Evolutionary conservation across 2,329 filamentous ascomycete species (phyloP), one percentile per base, ranked within the genome.

Genomic region (Penicillium sp.): DNA sequence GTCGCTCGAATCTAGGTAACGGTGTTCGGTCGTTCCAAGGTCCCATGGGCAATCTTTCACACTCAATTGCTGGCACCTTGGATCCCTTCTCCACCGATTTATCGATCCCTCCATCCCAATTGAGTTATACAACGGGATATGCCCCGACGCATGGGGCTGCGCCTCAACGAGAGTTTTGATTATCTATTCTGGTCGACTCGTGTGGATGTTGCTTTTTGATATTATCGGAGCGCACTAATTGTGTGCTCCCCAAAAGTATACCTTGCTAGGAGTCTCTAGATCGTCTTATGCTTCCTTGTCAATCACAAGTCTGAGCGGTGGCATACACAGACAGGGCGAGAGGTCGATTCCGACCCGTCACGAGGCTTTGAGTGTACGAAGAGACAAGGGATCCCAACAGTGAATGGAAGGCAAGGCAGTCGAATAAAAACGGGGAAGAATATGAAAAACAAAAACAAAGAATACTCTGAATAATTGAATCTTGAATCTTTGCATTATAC

Each of bases 21-120:
- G 65, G 64, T 15, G 50, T 65, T 39, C 63, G 68, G 33, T 58
- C 70, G 10, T 68, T 68, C 48, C 61, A 63, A 45, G 58, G 60
- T n/a, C 29, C 64, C 11, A 60, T 71, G 43, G 41, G 57, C 19
- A 65, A 57, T 27, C 58, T 71, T 13, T 62, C 67, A 13, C 62
- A 66, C 36, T 62, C 71, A 39, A 58, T 73, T 41, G 49, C 72
- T 27, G 53, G 64, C 15, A 53, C 66, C 39, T 55, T 74, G 52
- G 70, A 75, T 49, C 59, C 72, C 3, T 69, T 72, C 39, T 52
- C 68, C 5, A 51, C 59, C 9, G 70, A 73, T 27, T 19, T 73
- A n/a, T 61, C 71, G 3, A 57, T 68, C 6, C 55, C 68, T n/a
- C 61, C 67, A 2, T 61, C 70, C 15, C 71, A 73, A 33, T 54